Base-by-base conservation (phyloP, 371 early-diverging fungal species). In the Sanchytrium tribonematis region DNA sequence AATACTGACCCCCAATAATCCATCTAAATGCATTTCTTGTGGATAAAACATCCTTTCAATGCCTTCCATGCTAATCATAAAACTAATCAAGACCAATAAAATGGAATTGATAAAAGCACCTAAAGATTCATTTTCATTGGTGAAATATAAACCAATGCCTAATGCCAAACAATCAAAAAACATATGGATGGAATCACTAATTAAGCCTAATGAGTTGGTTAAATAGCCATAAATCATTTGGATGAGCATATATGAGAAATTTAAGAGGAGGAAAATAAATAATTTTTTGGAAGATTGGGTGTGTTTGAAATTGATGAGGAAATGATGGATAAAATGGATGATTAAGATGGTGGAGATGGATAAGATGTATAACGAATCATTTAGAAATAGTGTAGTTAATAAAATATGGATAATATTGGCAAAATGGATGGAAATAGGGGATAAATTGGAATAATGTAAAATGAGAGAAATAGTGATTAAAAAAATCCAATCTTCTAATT, bases 111-210 rank as follows among this genome's bases (percentile, higher is more conserved):
- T 84, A 75, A 89, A 92, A 1, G 92, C 94, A 0, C 93, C 86
- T 16, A 96, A 74, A 1, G 85, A 86, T 77, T 96, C 94, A 30
- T 93, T 86, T 5, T 92, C 83, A 68, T 83, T 87, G 74, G 86
- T 91, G 31, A 89, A 90, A 76, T 86, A 93, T 22, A 96, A 75
- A 31, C 90, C 88, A 29, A 92, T 83, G 1, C 84, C 86, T 68
- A 96, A 75, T 16, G 93, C 93, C 72, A 91, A 78, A 71, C 90
- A 91, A 74, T 96, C 96, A 77, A 96, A 96, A 71, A 93, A 83
- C 96, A 96, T 96, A 77, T 96, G 96, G 67, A 93, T 16, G 1
- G 84, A 86, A 78, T 96, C 96, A 48, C 91, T 88, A 65, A 89
- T 89, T 31, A 96, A 82, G 1, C 93, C 93, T 66, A 96, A 77